phyloP scores from a whole-genome alignment of 1,284 basidiomycete species.

The Limonomyces culmigenus region DNA sequence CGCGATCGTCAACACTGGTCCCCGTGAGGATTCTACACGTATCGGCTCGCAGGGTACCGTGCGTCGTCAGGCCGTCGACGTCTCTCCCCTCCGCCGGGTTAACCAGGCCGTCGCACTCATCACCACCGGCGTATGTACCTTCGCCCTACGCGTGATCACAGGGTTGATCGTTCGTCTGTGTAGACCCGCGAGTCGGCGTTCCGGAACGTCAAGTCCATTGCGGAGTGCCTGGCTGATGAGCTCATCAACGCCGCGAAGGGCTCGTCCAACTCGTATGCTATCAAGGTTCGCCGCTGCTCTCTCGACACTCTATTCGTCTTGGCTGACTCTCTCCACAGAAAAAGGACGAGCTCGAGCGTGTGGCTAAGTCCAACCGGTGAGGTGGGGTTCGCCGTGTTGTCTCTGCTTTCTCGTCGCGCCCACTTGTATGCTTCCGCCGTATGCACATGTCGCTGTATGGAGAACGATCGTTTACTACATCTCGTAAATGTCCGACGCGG shows the following conservation, averaged over 20 bases:
- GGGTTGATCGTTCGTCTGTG: slow-evolving; percentile 3
- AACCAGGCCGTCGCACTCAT: slow-evolving; percentile 96
- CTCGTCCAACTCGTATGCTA: slow-evolving; percentile 99
- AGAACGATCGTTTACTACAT: no score
- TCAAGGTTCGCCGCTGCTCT: no score
- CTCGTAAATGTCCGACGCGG: no score
- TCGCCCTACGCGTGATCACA: slow-evolving; percentile 5
- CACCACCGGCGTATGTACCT: slow-evolving; percentile 73
- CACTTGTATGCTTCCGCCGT: no score
- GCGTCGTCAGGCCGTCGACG: slow-evolving; percentile 99
- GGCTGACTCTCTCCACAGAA: no score
- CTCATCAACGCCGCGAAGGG: slow-evolving; percentile 99
- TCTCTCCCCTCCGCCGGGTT: slow-evolving; percentile 94
- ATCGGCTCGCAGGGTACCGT: slow-evolving; percentile 99
- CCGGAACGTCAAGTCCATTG: slow-evolving; percentile 99
- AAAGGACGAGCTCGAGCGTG: slow-evolving; percentile 97
- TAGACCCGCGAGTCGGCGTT: slow-evolving; percentile 98
- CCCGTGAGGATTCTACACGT: slow-evolving; percentile 99
- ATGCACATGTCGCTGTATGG: no score
- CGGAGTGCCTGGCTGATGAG: slow-evolving; percentile 98
- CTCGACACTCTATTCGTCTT: no score
- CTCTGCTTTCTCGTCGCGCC: no score
- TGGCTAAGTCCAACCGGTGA: slow-evolving; percentile 99
- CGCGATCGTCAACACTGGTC: slow-evolving; percentile 99
- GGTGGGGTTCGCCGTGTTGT: no score